Evolutionary conservation across 139 green algal genomes (phyloP), one percentile per base, ranked within the genome.

Genomic region (Asterochloris erici): DNA sequence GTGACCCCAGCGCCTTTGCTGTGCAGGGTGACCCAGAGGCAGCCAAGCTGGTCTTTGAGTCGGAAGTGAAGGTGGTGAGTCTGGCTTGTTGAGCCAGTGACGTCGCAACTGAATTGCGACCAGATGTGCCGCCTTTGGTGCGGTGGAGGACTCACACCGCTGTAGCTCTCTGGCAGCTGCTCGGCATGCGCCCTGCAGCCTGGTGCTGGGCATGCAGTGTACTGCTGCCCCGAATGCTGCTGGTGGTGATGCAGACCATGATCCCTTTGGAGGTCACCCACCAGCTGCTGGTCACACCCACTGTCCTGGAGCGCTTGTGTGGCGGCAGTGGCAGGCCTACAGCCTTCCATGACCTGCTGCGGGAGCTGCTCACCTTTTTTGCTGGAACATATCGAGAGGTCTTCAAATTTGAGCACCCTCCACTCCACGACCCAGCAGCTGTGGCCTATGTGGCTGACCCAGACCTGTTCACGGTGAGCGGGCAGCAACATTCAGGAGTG

Each of bases 261-360:
- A 88, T 99, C 60, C 96, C 96, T 0, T 83, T 99, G 14, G 96
- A 99, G 88, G 94, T 98, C 12, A 97, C 96, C 0, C 95, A 99
- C 86, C 98, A 93, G 9, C 95, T 94, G 2, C 85, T 99, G 24
- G 93, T 90, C 16, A 97, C 94, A 12, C 86, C 90, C 14, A 78
- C 85, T 0, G 88, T 98, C 12, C 81, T 98, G 60, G 60, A 81
- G 14, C 70, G 86, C 14, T 88, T 98, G 47, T 81, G 82, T 47
- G 78, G 63, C 29, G 17, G 26, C 63, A 74, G 68, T 24, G 27
- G 38, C 10, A n/a, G 68, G 12, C 27, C 64, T 10, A 86, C 82
- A 21, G 79, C 86, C 66, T 96, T 97, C 77, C 73, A 85, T 24
- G 23, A 60, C 1, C 62, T 91, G 4, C 83, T 96, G 1, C 66